A percentile compares a stretch with the other conserved stretches of the same genome.
phyloP scores from a whole-genome alignment of 768 basidiomycete species.

The Collybia mongolica region DNA sequence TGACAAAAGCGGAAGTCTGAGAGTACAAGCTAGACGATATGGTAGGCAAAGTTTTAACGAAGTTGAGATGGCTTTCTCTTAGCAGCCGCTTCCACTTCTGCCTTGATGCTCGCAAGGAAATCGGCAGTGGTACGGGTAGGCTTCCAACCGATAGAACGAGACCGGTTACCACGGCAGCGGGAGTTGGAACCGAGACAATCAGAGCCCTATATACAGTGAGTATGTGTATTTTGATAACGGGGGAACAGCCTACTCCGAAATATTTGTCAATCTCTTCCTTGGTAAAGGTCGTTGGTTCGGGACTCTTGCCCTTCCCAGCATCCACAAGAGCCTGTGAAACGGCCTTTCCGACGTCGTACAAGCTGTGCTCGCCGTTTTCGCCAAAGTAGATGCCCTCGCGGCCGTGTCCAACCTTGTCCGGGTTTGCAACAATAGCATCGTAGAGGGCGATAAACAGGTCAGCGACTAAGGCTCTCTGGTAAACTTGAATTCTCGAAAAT shows the following conservation, averaged over 20 bases:
- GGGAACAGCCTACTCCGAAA: constrained; percentile 22
- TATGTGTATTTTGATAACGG: neutral
- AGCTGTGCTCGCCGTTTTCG: constrained; percentile 45
- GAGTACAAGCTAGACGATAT: too few species aligned
- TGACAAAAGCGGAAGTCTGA: too few species aligned
- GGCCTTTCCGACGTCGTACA: constrained; percentile 38
- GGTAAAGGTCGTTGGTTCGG: constrained; percentile 45
- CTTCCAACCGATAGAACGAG: constrained; percentile 44
- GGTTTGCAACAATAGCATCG: constrained; percentile 30
- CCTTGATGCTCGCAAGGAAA: too few species aligned
- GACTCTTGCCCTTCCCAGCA: constrained; percentile 31
- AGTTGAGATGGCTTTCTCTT: too few species aligned
- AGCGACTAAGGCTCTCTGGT: constrained; percentile 28
- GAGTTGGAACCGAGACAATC: constrained; percentile 35
- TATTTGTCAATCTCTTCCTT: constrained; percentile 44
- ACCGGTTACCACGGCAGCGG: constrained; percentile 34
- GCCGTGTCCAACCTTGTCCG: constrained; percentile 35
- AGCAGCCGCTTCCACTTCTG: too few species aligned
- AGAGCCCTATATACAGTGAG: constrained; percentile 20
- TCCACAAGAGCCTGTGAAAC: constrained; percentile 38
- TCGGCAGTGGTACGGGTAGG: constrained; percentile 35
- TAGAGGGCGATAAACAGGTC: constrained; percentile 29
- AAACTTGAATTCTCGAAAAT: neutral
- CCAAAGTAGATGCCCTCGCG: constrained; percentile 55
- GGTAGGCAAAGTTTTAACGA: too few species aligned